Evolutionary conservation across 441 rosid species (phyloP).

Genomic region (Populus hybrid): DNA sequence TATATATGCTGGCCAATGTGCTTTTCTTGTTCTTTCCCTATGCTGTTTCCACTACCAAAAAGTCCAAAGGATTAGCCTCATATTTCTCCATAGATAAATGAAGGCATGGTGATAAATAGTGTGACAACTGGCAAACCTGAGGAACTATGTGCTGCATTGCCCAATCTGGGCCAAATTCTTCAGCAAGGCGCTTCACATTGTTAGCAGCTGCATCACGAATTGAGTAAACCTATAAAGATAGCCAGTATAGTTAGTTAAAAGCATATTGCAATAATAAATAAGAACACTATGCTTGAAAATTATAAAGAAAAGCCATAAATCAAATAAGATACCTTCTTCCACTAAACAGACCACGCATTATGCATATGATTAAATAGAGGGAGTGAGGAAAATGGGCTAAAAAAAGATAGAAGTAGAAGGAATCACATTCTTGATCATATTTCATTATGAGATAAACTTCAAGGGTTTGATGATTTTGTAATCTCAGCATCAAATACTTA

Average conservation of each 20-base stretch:
- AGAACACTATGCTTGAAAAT: background rate
- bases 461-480: background rate
- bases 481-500: background rate
- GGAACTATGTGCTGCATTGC: slow-evolving; percentile 99
- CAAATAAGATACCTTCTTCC: background rate
- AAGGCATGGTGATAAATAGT: background rate
- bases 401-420: background rate
- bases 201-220: slow-evolving; percentile 99
- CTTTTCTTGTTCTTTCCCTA: background rate
- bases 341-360: background rate
- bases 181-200: slow-evolving; percentile 93
- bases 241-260: slow-evolving; percentile 8
- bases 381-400: background rate
- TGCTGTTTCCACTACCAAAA: background rate
- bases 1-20: no score
- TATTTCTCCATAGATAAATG: background rate
- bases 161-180: slow-evolving; percentile 99
- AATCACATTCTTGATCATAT: background rate
- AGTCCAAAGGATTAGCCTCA: background rate
- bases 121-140: slow-evolving; percentile 44
- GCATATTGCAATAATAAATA: background rate
- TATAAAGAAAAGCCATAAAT: background rate
- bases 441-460: background rate
- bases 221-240: slow-evolving; percentile 63
- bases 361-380: background rate